Evolutionary conservation across 768 basidiomycete species (phyloP).

Genomic region (Phlebiopsis flavidoalba): DNA sequence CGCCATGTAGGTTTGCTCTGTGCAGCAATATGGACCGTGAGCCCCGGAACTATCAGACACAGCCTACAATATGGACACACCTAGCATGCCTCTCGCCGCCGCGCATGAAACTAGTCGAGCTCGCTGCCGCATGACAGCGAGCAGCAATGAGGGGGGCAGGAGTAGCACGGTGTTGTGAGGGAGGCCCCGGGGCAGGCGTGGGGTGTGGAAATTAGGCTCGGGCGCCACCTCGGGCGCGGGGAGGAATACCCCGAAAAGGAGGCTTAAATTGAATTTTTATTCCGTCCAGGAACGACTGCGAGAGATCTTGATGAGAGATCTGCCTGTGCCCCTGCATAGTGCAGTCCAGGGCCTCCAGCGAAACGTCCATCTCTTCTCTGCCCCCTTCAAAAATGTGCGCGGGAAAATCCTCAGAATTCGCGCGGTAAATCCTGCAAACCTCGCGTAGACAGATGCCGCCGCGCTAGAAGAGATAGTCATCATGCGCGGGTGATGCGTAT

Average conservation of each 20-base stretch:
- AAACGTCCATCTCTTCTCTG: too few species aligned
- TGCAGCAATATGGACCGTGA: background rate
- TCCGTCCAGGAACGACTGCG: background rate
- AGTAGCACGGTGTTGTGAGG: background rate
- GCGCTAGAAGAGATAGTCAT: background rate
- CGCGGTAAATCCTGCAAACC: too few species aligned
- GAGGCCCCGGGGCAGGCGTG: background rate
- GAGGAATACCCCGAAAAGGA: background rate
- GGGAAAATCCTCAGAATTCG: too few species aligned
- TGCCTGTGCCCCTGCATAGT: background rate
- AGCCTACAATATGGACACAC: background rate
- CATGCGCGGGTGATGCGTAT: background rate
- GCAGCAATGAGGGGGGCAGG: background rate
- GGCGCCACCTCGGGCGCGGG: background rate
- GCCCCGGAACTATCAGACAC: background rate
- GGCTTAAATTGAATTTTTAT: conserved; percentile 2
- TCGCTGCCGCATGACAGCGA: conserved; percentile 1
- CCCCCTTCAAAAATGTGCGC: background rate
- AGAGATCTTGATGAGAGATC: background rate
- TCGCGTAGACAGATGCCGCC: too few species aligned
- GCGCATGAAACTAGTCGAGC: background rate
- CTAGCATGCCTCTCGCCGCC: background rate
- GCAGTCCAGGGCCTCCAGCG: too few species aligned
- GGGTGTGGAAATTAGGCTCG: conserved; percentile 2
- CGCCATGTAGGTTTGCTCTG: background rate